Base-by-base conservation (phyloP, 441 rosid genomes). In the Kokia cookei region DNA sequence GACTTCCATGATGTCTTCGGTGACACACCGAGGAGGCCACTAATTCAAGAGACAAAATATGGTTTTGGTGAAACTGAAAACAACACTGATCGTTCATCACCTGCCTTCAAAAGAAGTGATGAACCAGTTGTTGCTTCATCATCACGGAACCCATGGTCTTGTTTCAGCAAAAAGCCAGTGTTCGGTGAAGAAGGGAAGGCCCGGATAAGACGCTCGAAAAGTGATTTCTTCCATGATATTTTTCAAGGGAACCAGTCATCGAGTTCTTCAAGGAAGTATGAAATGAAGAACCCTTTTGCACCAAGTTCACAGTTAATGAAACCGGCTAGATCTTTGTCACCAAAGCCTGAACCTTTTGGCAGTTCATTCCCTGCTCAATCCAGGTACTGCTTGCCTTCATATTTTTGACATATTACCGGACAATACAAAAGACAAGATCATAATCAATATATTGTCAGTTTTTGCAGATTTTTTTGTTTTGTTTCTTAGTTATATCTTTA, bases 1-100 rank as follows among this genome's bases (percentile, higher is more conserved):
- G 97, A 96, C 79, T 96, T 93, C 78, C 76, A 78, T 2, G 99
- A 92, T 32, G 99, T 96, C 53, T 96, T 96, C 62, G 98, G 99
- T 12, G 99, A 97, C 19, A 97, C 97, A 2, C 99, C 98, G 0
- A 85, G 90, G 73, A 77, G 97, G 78, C 80, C 86, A 3, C 89
- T 94, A 4, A 32, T 68, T 22, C 86, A 88, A 59, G 90, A 79
- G 67, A 74, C 58, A 35, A 78, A 87, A 42, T 59, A 73, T 76
- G 84, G 95, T 78, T 85, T 84, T 77, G 75, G 74, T 8, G 91
- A 88, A 59, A 69, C 64, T 10, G 91, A 88, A 59, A 69, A 65
- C 17, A 50, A 50, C 11, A 12, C 82, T 5, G 89, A 82, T 42
- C 47, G 10, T 35, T 75, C 84, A 0, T 48, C 74, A 0, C 35